Percentiles rank a stretch among this genome's conserved stretches.
Evolutionary conservation across 176 grass and related monocot genomes (phyloP).

Genomic region (Cocos nucifera): DNA sequence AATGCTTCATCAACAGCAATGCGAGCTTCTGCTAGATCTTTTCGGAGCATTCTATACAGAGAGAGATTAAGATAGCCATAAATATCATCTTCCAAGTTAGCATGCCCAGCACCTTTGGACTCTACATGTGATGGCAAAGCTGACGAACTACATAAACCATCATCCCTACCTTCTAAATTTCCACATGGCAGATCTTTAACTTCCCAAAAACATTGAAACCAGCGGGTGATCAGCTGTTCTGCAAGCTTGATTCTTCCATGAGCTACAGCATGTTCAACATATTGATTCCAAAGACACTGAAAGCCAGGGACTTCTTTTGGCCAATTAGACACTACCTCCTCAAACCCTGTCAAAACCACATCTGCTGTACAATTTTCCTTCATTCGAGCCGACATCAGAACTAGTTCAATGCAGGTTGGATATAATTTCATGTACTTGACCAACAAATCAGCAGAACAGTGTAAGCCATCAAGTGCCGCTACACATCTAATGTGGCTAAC

Average conservation of each 20-base stretch:
- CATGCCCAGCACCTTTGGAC: conserved; percentile 22
- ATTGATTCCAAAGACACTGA: conserved; percentile 95
- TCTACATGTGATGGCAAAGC: conserved; percentile 19
- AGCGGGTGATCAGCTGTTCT: conserved; percentile 42
- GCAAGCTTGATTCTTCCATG: conserved; percentile 47
- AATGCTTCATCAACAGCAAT: conserved; percentile 61
- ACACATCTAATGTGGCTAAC: conserved; percentile 68
- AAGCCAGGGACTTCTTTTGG: conserved; percentile 60
- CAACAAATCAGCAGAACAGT: conserved; percentile 49
- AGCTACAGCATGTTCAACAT: conserved; percentile 45
- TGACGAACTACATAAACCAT: conserved; percentile 7
- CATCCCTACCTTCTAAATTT: conserved; percentile 12
- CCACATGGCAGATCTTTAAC: conserved; percentile 13
- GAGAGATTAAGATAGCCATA: conserved; percentile 71
- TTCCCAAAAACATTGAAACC: conserved; percentile 57
- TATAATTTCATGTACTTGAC: conserved; percentile 73
- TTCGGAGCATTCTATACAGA: conserved; percentile 45
- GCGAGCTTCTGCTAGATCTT: conserved; percentile 54
- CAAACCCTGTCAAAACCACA: conserved; percentile 36
- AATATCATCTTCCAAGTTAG: conserved; percentile 42
- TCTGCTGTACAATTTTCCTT: conserved; percentile 32
- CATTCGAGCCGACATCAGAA: conserved; percentile 46
- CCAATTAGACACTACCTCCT: conserved; percentile 58
- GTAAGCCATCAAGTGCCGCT: conserved; percentile 46
- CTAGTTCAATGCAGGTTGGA: conserved; percentile 69